Evolutionary conservation across 2,329 filamentous ascomycete species (phyloP), one percentile per base, ranked within the genome.

Genomic region (Alternaria novae-zelandiae): DNA sequence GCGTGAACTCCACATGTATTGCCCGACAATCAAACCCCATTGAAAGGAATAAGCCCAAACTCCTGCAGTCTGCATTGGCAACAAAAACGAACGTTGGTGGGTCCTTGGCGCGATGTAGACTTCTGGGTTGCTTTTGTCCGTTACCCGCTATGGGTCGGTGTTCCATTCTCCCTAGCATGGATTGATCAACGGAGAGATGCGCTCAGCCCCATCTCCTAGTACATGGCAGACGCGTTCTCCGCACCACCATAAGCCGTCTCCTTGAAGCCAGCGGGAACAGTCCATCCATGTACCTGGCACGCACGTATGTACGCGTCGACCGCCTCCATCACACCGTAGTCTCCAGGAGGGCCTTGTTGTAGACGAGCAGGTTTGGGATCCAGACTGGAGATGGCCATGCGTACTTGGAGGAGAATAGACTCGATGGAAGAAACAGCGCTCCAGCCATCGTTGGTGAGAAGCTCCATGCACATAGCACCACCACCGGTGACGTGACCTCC

Each of bases 401-500:
- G 89, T 23, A 97, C 89, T 77, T 96, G 92, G 25, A 97, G 78
- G 13, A 97, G 82, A 4, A 97, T 89, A 55, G 88, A 90, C 76
- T 97, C 94, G 68, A 97, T 89, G 17, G 87, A 89, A 54, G 86
- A 88, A 1, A 87, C 89, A 0, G 91, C 89, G 21, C 86, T 89
- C 94, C 94, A 97, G 25, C 94, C 94, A 7, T 88, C 87, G 77
- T 90, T 93, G 1, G 94, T 97, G 65, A 97, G 84, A 5, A 96
- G 84, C 79, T 96, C 59, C 88, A 96, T 94, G 78, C 89, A 91
- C 81, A 97, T 88, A 2, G 94, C 92, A 2, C 94, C 94, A 23
- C 94, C 94, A 2, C 85, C 82, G 0, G 94, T 97, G 63, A 97
- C 90, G 76, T 97, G 92, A 0, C 94, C 94, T 23, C 94, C 94